Conservation (phyloP, 148 eudicot genomes). For the Dianthus caryophyllus region DNA sequence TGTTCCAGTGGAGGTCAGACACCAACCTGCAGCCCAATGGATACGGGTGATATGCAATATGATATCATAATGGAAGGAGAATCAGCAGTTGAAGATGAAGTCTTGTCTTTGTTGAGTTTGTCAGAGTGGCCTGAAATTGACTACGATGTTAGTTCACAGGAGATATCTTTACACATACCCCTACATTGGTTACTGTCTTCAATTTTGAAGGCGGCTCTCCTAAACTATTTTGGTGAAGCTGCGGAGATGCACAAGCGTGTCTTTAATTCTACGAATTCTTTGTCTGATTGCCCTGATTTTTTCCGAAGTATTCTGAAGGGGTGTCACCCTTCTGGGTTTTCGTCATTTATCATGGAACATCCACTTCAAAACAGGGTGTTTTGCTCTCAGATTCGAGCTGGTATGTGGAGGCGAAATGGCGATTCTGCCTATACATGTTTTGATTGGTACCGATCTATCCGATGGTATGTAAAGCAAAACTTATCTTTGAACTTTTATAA, state of each 20-base stretch:
- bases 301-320: conserved; percentile 63
- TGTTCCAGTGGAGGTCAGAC: conserved; percentile 19
- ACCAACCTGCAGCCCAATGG: conserved; percentile 22
- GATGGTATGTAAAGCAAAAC: conserved; percentile 50
- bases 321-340: conserved; percentile 84
- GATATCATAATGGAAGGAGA: conserved; percentile 49
- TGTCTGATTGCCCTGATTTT: conserved; percentile 37
- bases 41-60: conserved; percentile 25
- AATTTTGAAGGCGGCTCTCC: conserved; percentile 58
- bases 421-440: conserved; percentile 65
- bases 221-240: conserved; percentile 52
- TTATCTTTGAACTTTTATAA: neutral
- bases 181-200: conserved; percentile 72
- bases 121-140: conserved; percentile 77
- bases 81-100: conserved; percentile 36
- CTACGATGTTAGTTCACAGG: conserved; percentile 79
- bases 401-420: conserved; percentile 98
- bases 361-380: conserved; percentile 87
- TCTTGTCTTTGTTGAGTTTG: conserved; percentile 51
- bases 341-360: conserved; percentile 90
- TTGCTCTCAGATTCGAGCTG: conserved; percentile 93
- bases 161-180: conserved; percentile 82
- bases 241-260: conserved; percentile 19
- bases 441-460: conserved; percentile 85
- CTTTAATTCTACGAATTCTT: conserved; percentile 27